Percentiles rank a stretch among this genome's conserved stretches.
These are phyloP conservation scores for Styphnolobium japonicum DNA, from an alignment of 306 rosid genomes.

Conservation along the genomic window DNA sequence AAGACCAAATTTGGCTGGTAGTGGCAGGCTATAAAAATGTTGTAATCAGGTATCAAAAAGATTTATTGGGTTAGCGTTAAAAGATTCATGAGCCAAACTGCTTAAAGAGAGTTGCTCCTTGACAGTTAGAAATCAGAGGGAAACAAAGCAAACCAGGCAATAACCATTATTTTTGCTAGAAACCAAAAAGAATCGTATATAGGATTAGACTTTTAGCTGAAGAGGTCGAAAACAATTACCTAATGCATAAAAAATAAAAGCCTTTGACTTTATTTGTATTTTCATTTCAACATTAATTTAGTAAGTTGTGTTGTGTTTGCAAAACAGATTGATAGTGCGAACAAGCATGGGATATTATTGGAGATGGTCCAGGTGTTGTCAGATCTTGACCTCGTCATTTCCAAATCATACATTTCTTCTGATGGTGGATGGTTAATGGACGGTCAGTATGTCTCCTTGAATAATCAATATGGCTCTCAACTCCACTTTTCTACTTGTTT, in stretches of 20 bases:
- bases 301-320: neutral
- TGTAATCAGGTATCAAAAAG: too few species aligned
- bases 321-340: constrained; percentile 76
- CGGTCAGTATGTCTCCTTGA: constrained; percentile 33
- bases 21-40: too few species aligned
- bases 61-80: too few species aligned
- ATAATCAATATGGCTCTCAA: neutral
- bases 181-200: neutral
- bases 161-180: neutral
- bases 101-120: too few species aligned
- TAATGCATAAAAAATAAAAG: neutral
- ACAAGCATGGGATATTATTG: constrained; percentile 63
- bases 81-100: too few species aligned
- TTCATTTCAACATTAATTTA: neutral
- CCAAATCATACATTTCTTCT: constrained; percentile 71
- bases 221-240: neutral
- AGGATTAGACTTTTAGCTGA: too few species aligned
- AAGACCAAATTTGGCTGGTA: too few species aligned
- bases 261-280: neutral
- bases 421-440: constrained; percentile 88
- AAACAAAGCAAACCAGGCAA: neutral
- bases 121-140: too few species aligned
- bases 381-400: constrained; percentile 66
- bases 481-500: too few species aligned
- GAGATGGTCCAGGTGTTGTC: constrained; percentile 78